Base-by-base conservation (phyloP, 2,329 filamentous ascomycete genomes). In the Trichoderma sp. region DNA sequence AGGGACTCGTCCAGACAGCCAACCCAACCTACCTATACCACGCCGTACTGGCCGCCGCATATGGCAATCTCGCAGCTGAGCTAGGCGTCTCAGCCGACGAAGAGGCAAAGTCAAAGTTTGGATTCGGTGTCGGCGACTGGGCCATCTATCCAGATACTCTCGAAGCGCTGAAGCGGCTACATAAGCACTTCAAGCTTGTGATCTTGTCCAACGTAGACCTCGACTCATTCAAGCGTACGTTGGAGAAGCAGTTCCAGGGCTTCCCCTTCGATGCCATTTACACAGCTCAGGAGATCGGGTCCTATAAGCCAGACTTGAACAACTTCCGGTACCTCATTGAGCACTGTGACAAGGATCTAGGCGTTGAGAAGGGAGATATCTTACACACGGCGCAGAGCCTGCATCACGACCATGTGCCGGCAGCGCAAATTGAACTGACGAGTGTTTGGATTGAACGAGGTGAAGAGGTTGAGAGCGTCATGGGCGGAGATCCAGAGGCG, bases 261-360 rank as follows among this genome's bases (percentile, higher is more conserved):
- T 86, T 89, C 3, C 66, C 64, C 9, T 87, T 94, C 79, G 92
- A 93, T 79, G 87, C 88, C 14, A 85, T 93, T 29, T 90, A 93
- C 82, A 94, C 92, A 3, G 93, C 93, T 2, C 86, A 95, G 83
- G 89, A 93, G 62, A 90, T 95, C 71, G 92, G 93, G 1, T 87
- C 86, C 7, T 95, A 95, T 82, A 95, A 95, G 85, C 93, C 93
- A 0, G 84, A 89, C 76, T 81, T 83, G 50, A 81, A 81, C 33
- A 94, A 94, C 79, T 95, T 95, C 78, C 85, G 89, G 74, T 92
- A 93, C 80, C 84, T 95, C 83, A 84, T 94, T 16, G 81, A 82
- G 16, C 85, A 88, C 41, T 87, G 89, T 21, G 77, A 88, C 79
- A 79, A 82, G 3, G 87, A 90, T 6, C 88, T 93, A 69, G 91